Conservation (phyloP, 176 grass and related monocot species). For the Hyparrhenia diplandra region DNA sequence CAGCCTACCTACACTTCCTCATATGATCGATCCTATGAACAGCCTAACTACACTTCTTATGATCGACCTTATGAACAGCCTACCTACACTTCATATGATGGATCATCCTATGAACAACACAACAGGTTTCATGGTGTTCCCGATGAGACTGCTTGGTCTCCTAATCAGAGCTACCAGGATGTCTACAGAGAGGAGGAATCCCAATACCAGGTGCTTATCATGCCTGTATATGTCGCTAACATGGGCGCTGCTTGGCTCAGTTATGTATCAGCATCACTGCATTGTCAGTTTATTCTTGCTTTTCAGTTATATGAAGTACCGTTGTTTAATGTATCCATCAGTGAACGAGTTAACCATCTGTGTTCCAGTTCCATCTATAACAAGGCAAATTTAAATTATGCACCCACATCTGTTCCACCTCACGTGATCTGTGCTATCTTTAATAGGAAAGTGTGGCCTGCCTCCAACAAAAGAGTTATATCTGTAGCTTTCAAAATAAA, state of each 20-base stretch:
- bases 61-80: too few relatives aligned
- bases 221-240: neutral
- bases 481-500: neutral
- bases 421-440: neutral
- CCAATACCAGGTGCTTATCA: conserved; percentile 44
- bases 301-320: neutral
- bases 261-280: too few relatives aligned
- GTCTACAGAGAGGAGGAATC: conserved; percentile 35
- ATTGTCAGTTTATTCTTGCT: too few relatives aligned
- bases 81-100: too few relatives aligned
- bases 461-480: neutral
- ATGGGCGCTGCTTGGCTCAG: neutral
- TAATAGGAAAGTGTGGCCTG: neutral
- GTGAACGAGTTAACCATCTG: neutral
- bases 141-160: too few relatives aligned
- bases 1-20: neutral
- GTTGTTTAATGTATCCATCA: neutral
- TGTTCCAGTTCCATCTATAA: neutral
- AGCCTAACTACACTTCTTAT: too few relatives aligned
- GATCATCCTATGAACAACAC: too few relatives aligned
- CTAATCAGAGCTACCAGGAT: conserved; percentile 46
- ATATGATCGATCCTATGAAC: neutral
- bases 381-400: neutral
- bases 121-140: too few relatives aligned
- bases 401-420: too few relatives aligned